phyloP scores from a whole-genome alignment of 805 yeast species.

The Hanseniaspora osmophila region DNA sequence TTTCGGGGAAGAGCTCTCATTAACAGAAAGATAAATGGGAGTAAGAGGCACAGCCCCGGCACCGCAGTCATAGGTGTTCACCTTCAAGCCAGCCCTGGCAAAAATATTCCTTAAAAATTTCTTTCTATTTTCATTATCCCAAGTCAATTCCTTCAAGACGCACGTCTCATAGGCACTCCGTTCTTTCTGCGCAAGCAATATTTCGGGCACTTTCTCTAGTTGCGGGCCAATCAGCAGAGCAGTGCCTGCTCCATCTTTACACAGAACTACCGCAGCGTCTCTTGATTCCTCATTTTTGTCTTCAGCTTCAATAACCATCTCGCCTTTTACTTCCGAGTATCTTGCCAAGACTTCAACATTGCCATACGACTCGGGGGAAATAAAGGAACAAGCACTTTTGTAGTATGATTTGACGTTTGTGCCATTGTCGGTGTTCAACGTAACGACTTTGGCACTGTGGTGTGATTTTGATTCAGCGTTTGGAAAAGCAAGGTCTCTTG shows the following conservation, averaged over 20 bases:
- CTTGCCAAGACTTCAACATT: constrained; percentile 62
- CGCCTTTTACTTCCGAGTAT: constrained; percentile 35
- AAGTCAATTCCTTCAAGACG: constrained; percentile 29
- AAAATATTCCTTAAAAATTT: constrained; percentile 45
- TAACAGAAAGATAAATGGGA: constrained; percentile 39
- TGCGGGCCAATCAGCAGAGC: constrained; percentile 77
- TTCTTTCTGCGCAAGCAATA: constrained; percentile 27
- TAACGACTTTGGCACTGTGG: constrained; percentile 54
- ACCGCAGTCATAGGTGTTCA: constrained; percentile 38
- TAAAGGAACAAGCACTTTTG: constrained; percentile 85
- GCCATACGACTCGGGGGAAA: constrained; percentile 47
- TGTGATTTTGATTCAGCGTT: constrained; percentile 76
- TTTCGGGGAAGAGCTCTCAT: not conserved
- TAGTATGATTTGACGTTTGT: constrained; percentile 31
- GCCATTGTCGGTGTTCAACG: constrained; percentile 27
- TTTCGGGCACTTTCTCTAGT: constrained; percentile 68
- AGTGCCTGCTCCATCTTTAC: constrained; percentile 48
- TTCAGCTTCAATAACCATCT: constrained; percentile 34
- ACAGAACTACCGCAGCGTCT: constrained; percentile 59
- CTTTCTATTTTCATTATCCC: constrained; percentile 34
- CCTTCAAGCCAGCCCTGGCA: constrained; percentile 49
- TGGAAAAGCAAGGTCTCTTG: constrained; percentile 64
- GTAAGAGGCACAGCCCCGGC: too few relatives aligned
- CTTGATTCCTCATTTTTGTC: constrained; percentile 16
- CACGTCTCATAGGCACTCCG: constrained; percentile 19